Percentiles rank a stretch among this genome's conserved stretches.
Evolutionary conservation across 495 filamentous ascomycete genomes (phyloP).

Genomic region (Tuber umbilicatum): DNA sequence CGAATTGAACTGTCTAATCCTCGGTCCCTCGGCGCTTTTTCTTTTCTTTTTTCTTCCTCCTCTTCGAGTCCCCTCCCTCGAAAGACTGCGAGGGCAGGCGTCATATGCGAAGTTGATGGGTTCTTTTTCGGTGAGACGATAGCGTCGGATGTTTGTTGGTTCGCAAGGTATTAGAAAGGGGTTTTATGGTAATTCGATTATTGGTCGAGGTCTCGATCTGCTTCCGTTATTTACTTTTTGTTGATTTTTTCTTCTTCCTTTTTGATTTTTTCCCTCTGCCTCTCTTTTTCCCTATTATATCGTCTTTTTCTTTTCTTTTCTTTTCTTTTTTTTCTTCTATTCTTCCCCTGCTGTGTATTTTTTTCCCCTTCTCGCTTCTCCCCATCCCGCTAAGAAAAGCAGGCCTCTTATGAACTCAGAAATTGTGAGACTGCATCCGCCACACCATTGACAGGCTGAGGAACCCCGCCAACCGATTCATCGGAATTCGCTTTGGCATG

Average conservation of each 20-base stretch:
- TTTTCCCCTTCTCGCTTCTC: constrained; percentile 22
- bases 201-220: constrained; percentile 37
- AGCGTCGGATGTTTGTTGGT: constrained; percentile 34
- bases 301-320: not conserved
- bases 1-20: constrained; percentile 2
- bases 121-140: constrained; percentile 34
- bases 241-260: not conserved
- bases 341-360: not conserved
- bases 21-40: not conserved
- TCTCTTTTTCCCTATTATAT: not conserved
- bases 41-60: not conserved
- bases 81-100: constrained; percentile 32
- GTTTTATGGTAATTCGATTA: constrained; percentile 37
- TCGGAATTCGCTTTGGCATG: constrained; percentile 37
- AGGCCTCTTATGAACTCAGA: constrained; percentile 31
- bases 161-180: constrained; percentile 28
- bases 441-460: constrained; percentile 39
- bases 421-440: constrained; percentile 38
- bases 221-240: constrained; percentile 12
- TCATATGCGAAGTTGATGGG: constrained; percentile 28
- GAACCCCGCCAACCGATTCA: constrained; percentile 42
- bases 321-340: not conserved
- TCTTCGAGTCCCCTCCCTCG: not conserved
- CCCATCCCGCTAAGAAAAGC: constrained; percentile 33
- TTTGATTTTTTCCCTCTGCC: not conserved